These are phyloP conservation scores for Hygrophila difformis DNA, from an alignment of 257 asterid species.

Conservation along the genomic window DNA sequence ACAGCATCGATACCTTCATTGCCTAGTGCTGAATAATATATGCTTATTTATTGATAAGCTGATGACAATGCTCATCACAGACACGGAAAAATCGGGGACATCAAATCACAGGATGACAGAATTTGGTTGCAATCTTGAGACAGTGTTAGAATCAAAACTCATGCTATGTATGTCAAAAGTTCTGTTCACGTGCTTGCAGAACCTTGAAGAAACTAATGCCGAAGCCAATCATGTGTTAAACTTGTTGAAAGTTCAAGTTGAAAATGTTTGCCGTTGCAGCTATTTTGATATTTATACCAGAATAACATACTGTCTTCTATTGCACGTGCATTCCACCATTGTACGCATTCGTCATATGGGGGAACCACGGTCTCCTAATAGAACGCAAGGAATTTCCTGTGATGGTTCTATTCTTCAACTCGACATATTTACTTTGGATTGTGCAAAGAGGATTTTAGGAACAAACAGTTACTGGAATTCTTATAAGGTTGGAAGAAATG, in stretches of 20 bases:
- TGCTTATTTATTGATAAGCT: constrained; percentile 36
- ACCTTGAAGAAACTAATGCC: constrained; percentile 27
- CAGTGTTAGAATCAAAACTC: constrained; percentile 22
- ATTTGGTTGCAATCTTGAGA: constrained; percentile 18
- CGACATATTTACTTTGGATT: constrained; percentile 35
- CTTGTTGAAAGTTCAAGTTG: constrained; percentile 42
- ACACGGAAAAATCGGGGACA: constrained; percentile 18
- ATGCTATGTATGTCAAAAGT: constrained; percentile 40
- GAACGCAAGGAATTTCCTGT: constrained; percentile 9
- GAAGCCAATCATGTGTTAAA: constrained; percentile 28
- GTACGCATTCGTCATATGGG: constrained; percentile 20
- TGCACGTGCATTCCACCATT: constrained; percentile 33
- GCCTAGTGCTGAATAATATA: constrained; percentile 42
- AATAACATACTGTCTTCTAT: constrained; percentile 33
- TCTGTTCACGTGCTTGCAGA: constrained; percentile 43
- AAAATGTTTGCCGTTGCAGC: constrained; percentile 27
- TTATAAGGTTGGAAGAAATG: constrained; percentile 68
- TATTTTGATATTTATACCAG: constrained; percentile 29
- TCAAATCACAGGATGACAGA: constrained; percentile 16
- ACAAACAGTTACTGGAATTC: constrained; percentile 44
- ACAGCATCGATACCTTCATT: constrained; percentile 32
- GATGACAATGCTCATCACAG: constrained; percentile 25
- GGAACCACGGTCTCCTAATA: constrained; percentile 19
- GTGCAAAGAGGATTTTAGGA: constrained; percentile 39
- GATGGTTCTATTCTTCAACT: constrained; percentile 30